Conservation (phyloP, 2,329 filamentous ascomycete species). For the Domatiomyces catenatus region DNA sequence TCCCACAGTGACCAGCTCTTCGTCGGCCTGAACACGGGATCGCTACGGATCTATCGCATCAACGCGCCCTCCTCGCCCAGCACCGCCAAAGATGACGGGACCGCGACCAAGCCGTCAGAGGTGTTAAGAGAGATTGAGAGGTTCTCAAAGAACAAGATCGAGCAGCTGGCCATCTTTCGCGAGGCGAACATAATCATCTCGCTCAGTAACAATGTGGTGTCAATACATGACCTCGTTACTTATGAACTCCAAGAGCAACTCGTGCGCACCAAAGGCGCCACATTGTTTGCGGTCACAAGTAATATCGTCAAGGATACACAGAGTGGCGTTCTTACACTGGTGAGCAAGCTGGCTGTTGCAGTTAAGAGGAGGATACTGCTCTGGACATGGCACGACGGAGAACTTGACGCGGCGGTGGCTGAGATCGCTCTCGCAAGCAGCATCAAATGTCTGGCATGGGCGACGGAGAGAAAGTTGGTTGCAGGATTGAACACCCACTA, state of each 20-base stretch:
- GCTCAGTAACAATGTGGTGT: slow-evolving; percentile 76
- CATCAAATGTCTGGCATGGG: slow-evolving; percentile 83
- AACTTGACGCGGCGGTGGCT: slow-evolving; percentile 55
- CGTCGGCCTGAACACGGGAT: slow-evolving; percentile 80
- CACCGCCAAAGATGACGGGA: slow-evolving; percentile 19
- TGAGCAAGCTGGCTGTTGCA: slow-evolving; percentile 78
- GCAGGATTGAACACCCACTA: slow-evolving; percentile 87
- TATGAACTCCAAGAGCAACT: slow-evolving; percentile 72
- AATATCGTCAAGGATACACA: slow-evolving; percentile 83
- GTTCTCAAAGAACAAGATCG: slow-evolving; percentile 78
- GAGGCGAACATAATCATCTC: slow-evolving; percentile 85
- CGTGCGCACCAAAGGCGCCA: slow-evolving; percentile 70
- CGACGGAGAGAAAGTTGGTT: slow-evolving; percentile 68
- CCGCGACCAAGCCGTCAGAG: slow-evolving; percentile 49
- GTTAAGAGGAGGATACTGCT: slow-evolving; percentile 79
- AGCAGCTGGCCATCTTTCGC: slow-evolving; percentile 90
- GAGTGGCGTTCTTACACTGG: slow-evolving; percentile 81
- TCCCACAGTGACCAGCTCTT: slow-evolving; percentile 85
- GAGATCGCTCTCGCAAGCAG: slow-evolving; percentile 71
- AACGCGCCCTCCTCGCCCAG: slow-evolving; percentile 42
- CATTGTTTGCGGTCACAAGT: slow-evolving; percentile 80
- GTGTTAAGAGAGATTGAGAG: slow-evolving; percentile 83
- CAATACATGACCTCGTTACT: slow-evolving; percentile 73
- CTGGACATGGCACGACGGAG: slow-evolving; percentile 95
- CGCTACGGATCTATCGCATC: slow-evolving; percentile 76